These are phyloP conservation scores for Chloromonas sp. DNA, from an alignment of 163 green algal genomes.

Conservation along the genomic window DNA sequence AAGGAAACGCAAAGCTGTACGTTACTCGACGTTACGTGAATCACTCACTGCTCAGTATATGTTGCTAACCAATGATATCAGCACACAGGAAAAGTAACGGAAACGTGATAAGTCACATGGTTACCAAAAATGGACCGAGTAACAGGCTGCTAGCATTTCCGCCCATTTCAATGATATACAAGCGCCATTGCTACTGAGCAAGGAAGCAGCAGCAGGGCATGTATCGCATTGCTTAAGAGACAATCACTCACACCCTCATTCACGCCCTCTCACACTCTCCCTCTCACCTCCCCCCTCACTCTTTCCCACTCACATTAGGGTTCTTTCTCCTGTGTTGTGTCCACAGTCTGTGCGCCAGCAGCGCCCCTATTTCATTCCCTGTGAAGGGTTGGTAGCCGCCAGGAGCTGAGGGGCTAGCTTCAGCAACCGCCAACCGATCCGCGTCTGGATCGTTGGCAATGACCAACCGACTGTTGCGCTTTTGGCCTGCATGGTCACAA, in stretches of 20 bases:
- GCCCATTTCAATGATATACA: not conserved
- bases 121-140: not conserved
- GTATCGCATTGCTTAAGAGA: not conserved
- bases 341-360: slow-evolving; percentile 72
- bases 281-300: not conserved
- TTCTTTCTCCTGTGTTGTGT: slow-evolving; percentile 31
- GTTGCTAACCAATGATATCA: not conserved
- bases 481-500: slow-evolving; percentile 2
- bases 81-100: not conserved
- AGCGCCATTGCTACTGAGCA: not conserved
- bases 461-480: slow-evolving; percentile 33
- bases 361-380: slow-evolving; percentile 71
- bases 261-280: not conserved
- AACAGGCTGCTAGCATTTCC: not conserved
- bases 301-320: slow-evolving; percentile 16
- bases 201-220: not conserved
- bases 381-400: slow-evolving; percentile 39
- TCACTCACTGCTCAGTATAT: not conserved
- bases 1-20: not conserved
- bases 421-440: slow-evolving; percentile 48
- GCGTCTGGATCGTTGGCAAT: slow-evolving; percentile 75
- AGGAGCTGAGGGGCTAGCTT: slow-evolving; percentile 13
- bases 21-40: not conserved
- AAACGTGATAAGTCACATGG: not conserved
- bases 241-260: not conserved